phyloP scores from a whole-genome alignment of 495 filamentous ascomycete genomes.

The Annulohypoxylon moriforme region DNA sequence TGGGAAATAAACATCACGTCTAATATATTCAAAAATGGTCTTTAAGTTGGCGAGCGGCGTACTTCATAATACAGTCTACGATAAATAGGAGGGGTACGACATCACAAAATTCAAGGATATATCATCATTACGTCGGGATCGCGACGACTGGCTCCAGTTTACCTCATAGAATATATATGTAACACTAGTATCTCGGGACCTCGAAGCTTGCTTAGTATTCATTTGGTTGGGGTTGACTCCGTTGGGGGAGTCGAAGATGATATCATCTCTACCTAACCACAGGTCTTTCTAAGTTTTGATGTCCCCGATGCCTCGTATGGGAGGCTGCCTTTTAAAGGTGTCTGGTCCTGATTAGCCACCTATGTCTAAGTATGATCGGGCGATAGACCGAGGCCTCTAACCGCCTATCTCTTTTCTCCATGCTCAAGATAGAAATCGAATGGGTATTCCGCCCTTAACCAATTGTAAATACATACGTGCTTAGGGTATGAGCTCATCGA shows the following conservation, averaged over 20 bases:
- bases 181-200: constrained; percentile 14
- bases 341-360: neutral
- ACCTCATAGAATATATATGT: constrained; percentile 23
- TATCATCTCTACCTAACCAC: constrained; percentile 10
- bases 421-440: neutral
- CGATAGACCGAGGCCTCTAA: neutral
- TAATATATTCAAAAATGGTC: neutral
- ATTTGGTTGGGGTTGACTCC: constrained; percentile 7
- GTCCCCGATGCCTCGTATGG: neutral
- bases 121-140: constrained; percentile 22
- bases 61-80: neutral
- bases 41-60: neutral
- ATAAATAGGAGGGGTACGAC: neutral
- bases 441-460: neutral
- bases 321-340: neutral
- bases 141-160: constrained; percentile 12
- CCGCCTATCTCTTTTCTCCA: neutral
- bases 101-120: constrained; percentile 6
- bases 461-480: neutral
- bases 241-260: neutral
- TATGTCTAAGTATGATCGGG: neutral
- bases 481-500: neutral
- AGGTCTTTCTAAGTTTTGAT: neutral
- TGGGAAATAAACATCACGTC: neutral
- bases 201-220: neutral